Evolutionary conservation across 208 protist genomes (phyloP), one percentile per base, ranked within the genome.

Genomic region (Trypanosoma platydactyli): DNA sequence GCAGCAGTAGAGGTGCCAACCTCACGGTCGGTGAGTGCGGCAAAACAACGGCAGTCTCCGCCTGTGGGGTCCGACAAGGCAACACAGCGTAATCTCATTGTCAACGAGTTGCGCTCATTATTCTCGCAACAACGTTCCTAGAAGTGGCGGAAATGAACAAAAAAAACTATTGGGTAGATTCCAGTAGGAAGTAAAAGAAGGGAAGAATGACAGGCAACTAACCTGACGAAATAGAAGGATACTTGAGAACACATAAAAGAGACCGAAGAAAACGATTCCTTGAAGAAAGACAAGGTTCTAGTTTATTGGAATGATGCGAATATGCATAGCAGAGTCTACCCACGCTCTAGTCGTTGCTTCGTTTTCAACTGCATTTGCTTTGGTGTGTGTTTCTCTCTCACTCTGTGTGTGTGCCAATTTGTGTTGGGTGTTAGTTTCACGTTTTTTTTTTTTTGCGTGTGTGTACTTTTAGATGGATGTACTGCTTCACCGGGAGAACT

Each of bases 41-140:
- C 60, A 44, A 46, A 44, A 38, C 33, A 38, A 50, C 60, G 69
- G 42, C 59, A 33, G 9, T 25, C 59, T 2, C 40, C 49, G 22
- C 44, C 69, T 5, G 53, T 76, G 49, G 58, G 55, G 27, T 41
- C 61, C 9, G 82, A 86, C 53, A 91, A 88, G 68, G 62, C 73
- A 25, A 80, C 77, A 9, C 83, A 91, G 40, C 80, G 90, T 16
- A 81, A 71, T 22, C 48, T 86, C 64, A 79, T 94, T 15, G 80
- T 96, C 41, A 96, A 92, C 65, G 90, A 94, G 62, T 61, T 96
- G 2, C 80, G 88, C 22, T 79, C 84, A 9, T 56, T 94, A 45
- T 60, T 89, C 9, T 76, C 84, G 5, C 70, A 90, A 25, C 77
- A 60, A 18, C 71, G 62, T 18, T 48, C 15, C 6, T 71, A 64